Percentiles rank a stretch among this genome's conserved stretches.
These are phyloP conservation scores for Globisporangium echinulatum DNA, from an alignment of 352 stramenopile species.

Conservation along the genomic window DNA sequence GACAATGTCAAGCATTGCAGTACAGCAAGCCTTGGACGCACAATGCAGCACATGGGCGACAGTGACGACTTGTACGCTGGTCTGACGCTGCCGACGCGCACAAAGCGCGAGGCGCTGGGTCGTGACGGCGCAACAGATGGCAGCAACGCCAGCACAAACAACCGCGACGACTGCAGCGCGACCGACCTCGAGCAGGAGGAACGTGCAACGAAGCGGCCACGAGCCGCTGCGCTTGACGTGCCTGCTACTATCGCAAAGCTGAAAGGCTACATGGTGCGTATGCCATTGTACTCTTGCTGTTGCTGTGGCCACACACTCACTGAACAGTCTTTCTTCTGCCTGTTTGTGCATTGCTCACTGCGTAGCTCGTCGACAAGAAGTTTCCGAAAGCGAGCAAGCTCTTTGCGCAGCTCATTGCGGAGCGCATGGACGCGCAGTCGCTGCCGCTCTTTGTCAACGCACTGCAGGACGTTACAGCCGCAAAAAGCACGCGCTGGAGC, in stretches of 20 bases:
- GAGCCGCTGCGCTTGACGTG: constrained; percentile 27
- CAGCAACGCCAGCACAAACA: not conserved
- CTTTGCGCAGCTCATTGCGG: constrained; percentile 38
- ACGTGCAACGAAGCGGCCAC: constrained; percentile 18
- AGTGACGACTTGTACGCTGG: constrained; percentile 50
- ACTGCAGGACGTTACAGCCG: constrained; percentile 34
- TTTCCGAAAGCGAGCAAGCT: constrained; percentile 61
- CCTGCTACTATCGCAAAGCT: constrained; percentile 40
- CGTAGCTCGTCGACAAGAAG: constrained; percentile 65
- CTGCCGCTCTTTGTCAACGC: constrained; percentile 39
- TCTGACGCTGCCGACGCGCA: constrained; percentile 35
- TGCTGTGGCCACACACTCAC: too few relatives aligned
- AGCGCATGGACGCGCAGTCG: constrained; percentile 8
- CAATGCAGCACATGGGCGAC: not conserved
- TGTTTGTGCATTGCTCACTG: too few relatives aligned
- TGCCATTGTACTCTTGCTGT: not conserved
- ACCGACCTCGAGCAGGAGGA: not conserved
- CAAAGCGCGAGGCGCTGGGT: constrained; percentile 23
- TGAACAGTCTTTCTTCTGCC: too few relatives aligned
- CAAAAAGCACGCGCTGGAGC: constrained; percentile 35
- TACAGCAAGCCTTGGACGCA: not conserved
- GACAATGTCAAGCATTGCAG: not conserved
- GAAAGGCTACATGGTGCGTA: constrained; percentile 56
- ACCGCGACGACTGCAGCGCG: not conserved
- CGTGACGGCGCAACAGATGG: not conserved